Evolutionary conservation across 768 basidiomycete species (phyloP).

Genomic region (Amanita subjunquillea): DNA sequence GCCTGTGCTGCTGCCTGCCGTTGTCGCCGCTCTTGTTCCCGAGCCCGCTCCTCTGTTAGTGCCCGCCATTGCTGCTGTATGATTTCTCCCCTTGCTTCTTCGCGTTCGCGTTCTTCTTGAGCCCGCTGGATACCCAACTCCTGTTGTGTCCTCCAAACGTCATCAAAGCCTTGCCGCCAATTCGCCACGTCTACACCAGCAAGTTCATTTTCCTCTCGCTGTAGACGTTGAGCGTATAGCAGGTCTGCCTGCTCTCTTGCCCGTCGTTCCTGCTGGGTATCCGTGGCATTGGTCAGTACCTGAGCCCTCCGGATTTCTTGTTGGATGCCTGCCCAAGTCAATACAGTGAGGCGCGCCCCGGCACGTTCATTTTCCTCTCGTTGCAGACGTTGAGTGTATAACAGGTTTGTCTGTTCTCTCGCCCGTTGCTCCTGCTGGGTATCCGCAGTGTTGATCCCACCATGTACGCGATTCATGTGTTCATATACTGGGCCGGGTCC

Average conservation of each 20-base stretch:
- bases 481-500: constrained; percentile 12
- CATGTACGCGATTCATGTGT: constrained; percentile 21
- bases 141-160: not conserved
- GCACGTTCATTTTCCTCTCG: not conserved
- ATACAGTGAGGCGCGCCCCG: not conserved
- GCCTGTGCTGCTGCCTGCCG: too few species aligned
- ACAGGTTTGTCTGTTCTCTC: not conserved
- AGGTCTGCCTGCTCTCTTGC: not conserved
- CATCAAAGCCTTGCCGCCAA: too few species aligned
- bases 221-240: not conserved
- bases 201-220: not conserved
- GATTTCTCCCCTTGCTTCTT: not conserved
- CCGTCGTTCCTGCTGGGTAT: not conserved
- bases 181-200: not conserved
- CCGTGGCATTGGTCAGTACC: not conserved
- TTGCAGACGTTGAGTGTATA: not conserved
- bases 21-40: not conserved
- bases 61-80: too few species aligned
- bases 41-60: too few species aligned
- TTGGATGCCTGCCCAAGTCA: not conserved
- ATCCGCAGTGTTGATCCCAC: not conserved
- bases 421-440: not conserved
- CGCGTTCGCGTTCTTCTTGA: not conserved
- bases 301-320: not conserved
- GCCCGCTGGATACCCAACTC: not conserved